Evolutionary conservation across 2,329 filamentous ascomycete species (phyloP), one percentile per base, ranked within the genome.

Genomic region (Arthrobotrys conoides): DNA sequence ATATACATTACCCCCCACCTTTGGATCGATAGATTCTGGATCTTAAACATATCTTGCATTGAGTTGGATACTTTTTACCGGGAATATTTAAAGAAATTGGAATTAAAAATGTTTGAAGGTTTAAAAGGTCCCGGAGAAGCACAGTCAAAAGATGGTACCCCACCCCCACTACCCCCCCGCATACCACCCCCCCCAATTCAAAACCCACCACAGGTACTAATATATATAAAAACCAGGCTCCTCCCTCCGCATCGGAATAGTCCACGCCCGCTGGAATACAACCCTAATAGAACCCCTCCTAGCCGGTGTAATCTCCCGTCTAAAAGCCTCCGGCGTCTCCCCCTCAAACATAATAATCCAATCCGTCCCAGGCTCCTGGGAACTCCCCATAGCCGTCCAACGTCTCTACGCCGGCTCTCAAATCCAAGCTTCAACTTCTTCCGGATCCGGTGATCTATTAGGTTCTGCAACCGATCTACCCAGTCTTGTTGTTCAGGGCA

Each of bases 251-350:
- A 91, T 99, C 84, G 95, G 92, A 84, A 98, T 99, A 84, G 89
- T 99, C 76, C 96, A 98, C 86, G 95, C 95, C 76, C 91, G 96
- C 83, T 99, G 96, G 96, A 99, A 99, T 87, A 88, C 88, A 81
- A 89, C 88, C 81, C 93, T 99, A 84, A 97, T 98, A 85, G 90
- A 92, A 76, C 90, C 93, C 67, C 90, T 99, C 72, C 88, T 99
- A 79, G 87, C 89, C 66, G 96, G 96, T 81, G 90, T 93, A 55
- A 93, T 91, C 85, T 91, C 91, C 82, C 91, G 91, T 83, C 90
- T 99, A 71, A 86, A 91, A 38, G 89, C 89, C 51, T 90, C 91
- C 67, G 96, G 96, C 70, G 95, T 99, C 71, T 90, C 90, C 84
- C 90, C 94, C 83, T 90, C 92, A 82, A 97, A 97, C 85, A 96